These are phyloP conservation scores for Bipolaris cookei DNA, from an alignment of 2,329 filamentous ascomycete species.

Conservation along the genomic window DNA sequence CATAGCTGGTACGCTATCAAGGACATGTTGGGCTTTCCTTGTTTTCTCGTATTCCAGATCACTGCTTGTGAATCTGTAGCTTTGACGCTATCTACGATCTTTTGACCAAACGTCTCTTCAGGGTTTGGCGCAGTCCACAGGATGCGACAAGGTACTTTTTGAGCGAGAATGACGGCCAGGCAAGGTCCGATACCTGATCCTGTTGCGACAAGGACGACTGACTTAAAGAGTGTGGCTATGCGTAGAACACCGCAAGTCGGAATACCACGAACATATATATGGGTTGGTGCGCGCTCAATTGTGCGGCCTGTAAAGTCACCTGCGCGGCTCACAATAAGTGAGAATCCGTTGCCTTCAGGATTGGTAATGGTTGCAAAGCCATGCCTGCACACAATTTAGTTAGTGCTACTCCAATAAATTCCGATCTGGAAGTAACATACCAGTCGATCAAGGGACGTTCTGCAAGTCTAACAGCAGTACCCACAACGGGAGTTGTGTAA, in stretches of 20 bases:
- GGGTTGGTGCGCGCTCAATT: slow-evolving; percentile 39
- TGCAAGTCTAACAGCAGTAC: slow-evolving; percentile 41
- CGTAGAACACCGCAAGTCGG: slow-evolving; percentile 46
- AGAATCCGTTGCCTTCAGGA: slow-evolving; percentile 39
- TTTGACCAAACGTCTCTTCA: slow-evolving; percentile 67
- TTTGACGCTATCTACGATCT: slow-evolving; percentile 64
- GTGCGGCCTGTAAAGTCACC: slow-evolving; percentile 49
- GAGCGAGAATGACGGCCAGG: slow-evolving; percentile 60
- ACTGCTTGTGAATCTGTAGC: slow-evolving; percentile 67
- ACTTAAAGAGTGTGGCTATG: slow-evolving; percentile 46
- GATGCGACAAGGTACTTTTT: slow-evolving; percentile 62
- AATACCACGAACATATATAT: slow-evolving; percentile 47
- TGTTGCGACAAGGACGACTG: slow-evolving; percentile 47
- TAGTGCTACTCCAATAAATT: not conserved
- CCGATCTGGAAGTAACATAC: slow-evolving; percentile 2
- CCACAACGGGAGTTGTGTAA: slow-evolving; percentile 42
- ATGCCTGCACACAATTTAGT: slow-evolving; percentile 22
- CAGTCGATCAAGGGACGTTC: slow-evolving; percentile 42
- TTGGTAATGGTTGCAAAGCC: slow-evolving; percentile 51
- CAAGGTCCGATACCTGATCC: slow-evolving; percentile 50
- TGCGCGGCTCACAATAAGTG: slow-evolving; percentile 47
- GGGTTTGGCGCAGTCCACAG: slow-evolving; percentile 74
- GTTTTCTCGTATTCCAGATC: slow-evolving; percentile 69
- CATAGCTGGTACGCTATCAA: slow-evolving; percentile 62
- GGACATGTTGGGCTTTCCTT: slow-evolving; percentile 68